Base-by-base conservation (phyloP, 306 rosid genomes). In the Malus asiatica region DNA sequence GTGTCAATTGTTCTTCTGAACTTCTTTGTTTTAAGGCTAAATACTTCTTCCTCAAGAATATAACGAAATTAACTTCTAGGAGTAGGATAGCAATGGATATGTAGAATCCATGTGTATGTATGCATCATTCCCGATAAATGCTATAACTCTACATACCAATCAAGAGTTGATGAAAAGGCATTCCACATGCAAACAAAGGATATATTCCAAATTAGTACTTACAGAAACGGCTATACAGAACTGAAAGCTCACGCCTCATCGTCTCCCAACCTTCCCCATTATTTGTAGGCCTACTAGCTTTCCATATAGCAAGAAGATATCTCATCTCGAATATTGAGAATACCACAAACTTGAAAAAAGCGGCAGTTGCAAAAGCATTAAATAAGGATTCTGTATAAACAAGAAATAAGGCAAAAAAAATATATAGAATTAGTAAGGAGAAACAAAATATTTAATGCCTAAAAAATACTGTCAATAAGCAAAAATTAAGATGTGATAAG, bases 221-320 rank as follows among this genome's bases (percentile, higher is more conserved):
- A 95, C 99, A 95, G 89, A 95, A 95, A 82, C 97, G 99, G 72
- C 96, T 91, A 81, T 95, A 95, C 46, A 95, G 82, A 88, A 95
- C 92, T 11, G 99, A 95, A 71, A 95, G 97, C 80, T 92, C 99
- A 12, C 99, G 97, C 89, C 99, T 88, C 99, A 95, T 92, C 27
- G 87, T 88, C 82, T 90, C 99, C 99, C 99, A 95, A 77, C 97
- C 99, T 83, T 90, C 99, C 65, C 99, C 97, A 58, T 77, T 92
- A 84, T 86, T 90, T 87, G 83, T 75, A 73, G 97, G 96, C 83
- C 99, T 87, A 82, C 82, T 92, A 67, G 99, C 99, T 83, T 95
- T 95, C 99, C 99, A 95, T 91, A 95, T 95, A 48, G 96, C 97
- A 77, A 95, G 99, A 75, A 95, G 99, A 86, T 95, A 95, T 86